Base-by-base conservation (phyloP, 1,139 yeast species). In the Candida sp. region DNA sequence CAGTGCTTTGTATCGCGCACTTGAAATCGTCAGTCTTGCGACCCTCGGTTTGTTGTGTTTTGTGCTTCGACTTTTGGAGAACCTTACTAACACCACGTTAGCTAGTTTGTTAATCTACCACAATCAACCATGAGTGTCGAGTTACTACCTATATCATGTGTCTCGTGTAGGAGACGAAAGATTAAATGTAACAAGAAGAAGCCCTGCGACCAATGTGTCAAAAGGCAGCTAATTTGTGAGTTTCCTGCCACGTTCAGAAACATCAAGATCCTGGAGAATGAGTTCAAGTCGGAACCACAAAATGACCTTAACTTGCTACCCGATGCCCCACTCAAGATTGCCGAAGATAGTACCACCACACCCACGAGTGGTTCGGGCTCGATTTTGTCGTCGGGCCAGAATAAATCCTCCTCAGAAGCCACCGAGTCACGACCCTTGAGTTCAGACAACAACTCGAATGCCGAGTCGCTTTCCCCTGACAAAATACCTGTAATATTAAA, bases 111-210 rank as follows among this genome's bases (percentile, higher is more conserved):
- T 17, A 2, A 17, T 17, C 17, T 17, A 17, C 17, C 17, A 17
- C 17, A 17, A 17, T 17, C 17, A 17, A 17, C 17, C 17, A 47
- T 27, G 26, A 49, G 52, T 50, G 33, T 67, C 6, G 78, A 73
- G 49, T 58, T 61, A 11, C 63, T 69, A 34, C 79, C 79, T 26
- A 75, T 75, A 23, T 73, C 78, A 2, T 75, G 80, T 55, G 62
- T 73, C n/a, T 72, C 77, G 9, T 75, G 80, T 54, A 64, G 80
- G 34, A 67, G 74, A 52, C 72, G 69, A 59, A 75, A 75, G 57
- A 73, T 74, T 46, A 72, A 73, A 49, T 75, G 80, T 59, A 73
- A 74, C 54, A 73, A 72, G 58, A 56, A 59, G 44, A 71, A 70
- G 47, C 79, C 80, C 0, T 75, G 80, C 53, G 71, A 73, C 52